phyloP scores from a whole-genome alignment of 495 filamentous ascomycete species.

The Penicillium argentinense region DNA sequence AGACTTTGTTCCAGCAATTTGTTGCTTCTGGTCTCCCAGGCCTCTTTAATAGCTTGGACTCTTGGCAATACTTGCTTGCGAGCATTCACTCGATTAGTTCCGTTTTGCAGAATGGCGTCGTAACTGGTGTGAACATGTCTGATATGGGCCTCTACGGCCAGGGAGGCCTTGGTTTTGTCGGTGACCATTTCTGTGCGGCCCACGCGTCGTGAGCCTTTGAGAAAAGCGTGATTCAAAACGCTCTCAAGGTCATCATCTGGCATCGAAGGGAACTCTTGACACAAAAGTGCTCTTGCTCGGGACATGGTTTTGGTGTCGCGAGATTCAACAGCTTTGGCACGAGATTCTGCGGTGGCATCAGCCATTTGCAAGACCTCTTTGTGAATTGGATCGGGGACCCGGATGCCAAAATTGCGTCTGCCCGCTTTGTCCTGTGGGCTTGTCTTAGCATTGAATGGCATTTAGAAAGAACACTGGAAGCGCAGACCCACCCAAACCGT shows the following conservation, averaged over 20 bases:
- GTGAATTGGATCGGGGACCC: slow-evolving; percentile 45
- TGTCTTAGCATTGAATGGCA: slow-evolving; percentile 2
- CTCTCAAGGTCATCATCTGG: slow-evolving; percentile 35
- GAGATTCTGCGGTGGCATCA: slow-evolving; percentile 35
- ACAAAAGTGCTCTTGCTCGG: slow-evolving; percentile 34
- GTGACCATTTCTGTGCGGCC: slow-evolving; percentile 37
- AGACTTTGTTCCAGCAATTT: too few species aligned
- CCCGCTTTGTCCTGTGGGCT: slow-evolving; percentile 27
- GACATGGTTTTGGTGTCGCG: slow-evolving; percentile 36
- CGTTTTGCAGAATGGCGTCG: slow-evolving; percentile 37
- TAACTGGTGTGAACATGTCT: slow-evolving; percentile 51
- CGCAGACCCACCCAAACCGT: slow-evolving; percentile 39
- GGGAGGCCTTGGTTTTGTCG: slow-evolving; percentile 36
- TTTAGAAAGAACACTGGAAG: not conserved
- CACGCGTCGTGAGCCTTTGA: slow-evolving; percentile 51
- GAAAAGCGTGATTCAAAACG: slow-evolving; percentile 46
- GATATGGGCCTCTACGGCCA: slow-evolving; percentile 54
- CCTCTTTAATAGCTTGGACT: slow-evolving; percentile 27
- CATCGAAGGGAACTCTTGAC: slow-evolving; percentile 42
- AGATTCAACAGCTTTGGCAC: slow-evolving; percentile 37
- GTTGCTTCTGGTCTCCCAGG: slow-evolving; percentile 28
- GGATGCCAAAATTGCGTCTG: slow-evolving; percentile 42
- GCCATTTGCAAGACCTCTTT: slow-evolving; percentile 28
- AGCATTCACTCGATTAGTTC: slow-evolving; percentile 20
- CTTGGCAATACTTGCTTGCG: slow-evolving; percentile 27